Conservation (phyloP, 2,329 filamentous ascomycete genomes). For the Pyricularia grisea region DNA sequence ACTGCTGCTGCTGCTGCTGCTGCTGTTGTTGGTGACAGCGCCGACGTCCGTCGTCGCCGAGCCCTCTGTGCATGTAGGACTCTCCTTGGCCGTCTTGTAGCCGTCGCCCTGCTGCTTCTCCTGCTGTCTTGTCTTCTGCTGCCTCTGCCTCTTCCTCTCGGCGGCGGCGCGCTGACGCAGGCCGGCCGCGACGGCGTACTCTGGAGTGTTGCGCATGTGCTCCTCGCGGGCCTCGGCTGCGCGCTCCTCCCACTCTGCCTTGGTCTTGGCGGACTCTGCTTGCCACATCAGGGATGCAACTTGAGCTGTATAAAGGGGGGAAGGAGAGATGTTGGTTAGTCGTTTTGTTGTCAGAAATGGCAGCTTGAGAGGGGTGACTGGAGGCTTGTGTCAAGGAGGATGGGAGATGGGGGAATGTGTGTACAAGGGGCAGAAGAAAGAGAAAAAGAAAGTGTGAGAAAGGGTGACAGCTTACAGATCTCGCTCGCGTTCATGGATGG, state of each 20-base stretch:
- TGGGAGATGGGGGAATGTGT: background rate
- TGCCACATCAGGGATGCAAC: background rate
- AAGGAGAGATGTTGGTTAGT: background rate
- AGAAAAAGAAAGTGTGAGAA: background rate
- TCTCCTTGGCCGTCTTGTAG: background rate
- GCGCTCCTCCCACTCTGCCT: background rate
- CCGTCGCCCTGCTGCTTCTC: background rate
- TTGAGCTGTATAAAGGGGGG: background rate
- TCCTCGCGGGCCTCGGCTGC: background rate
- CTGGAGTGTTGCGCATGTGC: background rate
- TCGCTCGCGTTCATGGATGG: background rate
- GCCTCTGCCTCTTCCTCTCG: background rate
- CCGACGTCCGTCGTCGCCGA: background rate
- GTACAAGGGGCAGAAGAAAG: background rate
- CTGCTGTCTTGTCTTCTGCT: background rate
- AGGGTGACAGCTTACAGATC: background rate
- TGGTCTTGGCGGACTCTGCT: background rate
- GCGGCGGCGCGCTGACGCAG: background rate
- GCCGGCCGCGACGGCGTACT: background rate
- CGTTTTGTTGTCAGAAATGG: background rate
- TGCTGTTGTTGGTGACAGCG: background rate
- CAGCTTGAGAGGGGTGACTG: background rate
- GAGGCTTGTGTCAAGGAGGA: background rate
- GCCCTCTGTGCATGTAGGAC: background rate
- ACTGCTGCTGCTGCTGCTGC: background rate